Evolutionary conservation across 1,284 basidiomycete genomes (phyloP), one percentile per base, ranked within the genome.

Genomic region (Blastosporella zonata): DNA sequence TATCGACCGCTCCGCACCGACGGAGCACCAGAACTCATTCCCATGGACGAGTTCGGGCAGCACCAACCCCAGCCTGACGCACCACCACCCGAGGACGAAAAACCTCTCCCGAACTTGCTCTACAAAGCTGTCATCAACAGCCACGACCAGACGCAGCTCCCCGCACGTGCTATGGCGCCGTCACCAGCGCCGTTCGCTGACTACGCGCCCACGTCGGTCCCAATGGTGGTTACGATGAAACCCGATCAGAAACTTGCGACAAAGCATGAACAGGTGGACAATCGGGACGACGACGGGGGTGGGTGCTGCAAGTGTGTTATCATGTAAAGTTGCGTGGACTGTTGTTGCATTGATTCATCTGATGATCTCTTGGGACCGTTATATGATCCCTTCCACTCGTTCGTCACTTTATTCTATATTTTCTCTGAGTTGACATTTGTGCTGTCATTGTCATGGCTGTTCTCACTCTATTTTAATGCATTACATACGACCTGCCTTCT

Each of bases 1-100:
- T 79, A 81, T 58, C 77, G 81, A 21, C 71, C 72, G 13, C 68
- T 69, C 51, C 71, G 69, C 34, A 58, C 53, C 17, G 65, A 67
- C 34, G 62, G n/a, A 5, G 52, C 47, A 35, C 25, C 63, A 21
- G 66, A 68, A 46, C 61, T 55, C 13, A 81, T 87, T 41, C 74
- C 73, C 17, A 79, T 87, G 82, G 75, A 79, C 57, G 81, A 86
- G 50, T 82, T 87, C 59, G 81, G 81, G 69, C 61, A 33, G 62
- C 65, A 28, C 56, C 64, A 36, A 21, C 38, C 13, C 46, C 53
- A 52, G 33, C 46, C 55, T 29, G 58, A 60, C 40, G 55, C 57
- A 6, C 52, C 52, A 6, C 52, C 52, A 38, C 56, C 63, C 33
- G 48, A 61, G 36, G 54, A 50, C 13, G 55, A 50, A 45, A 56